Conservation (phyloP, 805 yeast species). For the Maudiozyma bulderi region DNA sequence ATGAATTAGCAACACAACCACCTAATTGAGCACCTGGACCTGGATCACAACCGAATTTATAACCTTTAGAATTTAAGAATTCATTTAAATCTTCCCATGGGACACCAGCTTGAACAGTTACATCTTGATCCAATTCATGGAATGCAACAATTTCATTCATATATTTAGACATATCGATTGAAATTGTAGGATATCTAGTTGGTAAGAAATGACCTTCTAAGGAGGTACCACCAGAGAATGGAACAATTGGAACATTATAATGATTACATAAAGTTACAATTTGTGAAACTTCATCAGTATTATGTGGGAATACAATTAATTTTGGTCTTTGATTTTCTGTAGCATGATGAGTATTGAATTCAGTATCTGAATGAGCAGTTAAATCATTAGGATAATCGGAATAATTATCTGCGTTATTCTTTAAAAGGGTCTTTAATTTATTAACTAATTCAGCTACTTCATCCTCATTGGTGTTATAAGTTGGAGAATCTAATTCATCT, state of each 20-base stretch:
- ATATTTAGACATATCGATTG: conserved; percentile 44
- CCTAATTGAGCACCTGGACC: conserved; percentile 78
- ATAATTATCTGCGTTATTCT: conserved; percentile 28
- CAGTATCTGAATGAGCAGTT: conserved; percentile 48
- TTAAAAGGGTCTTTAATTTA: conserved; percentile 34
- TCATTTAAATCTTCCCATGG: conserved; percentile 68
- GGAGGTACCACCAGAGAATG: conserved; percentile 70
- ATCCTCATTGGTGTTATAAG: conserved; percentile 29
- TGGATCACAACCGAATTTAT: conserved; percentile 67
- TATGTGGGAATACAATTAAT: conserved; percentile 50
- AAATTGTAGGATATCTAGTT: conserved; percentile 57
- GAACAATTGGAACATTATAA: conserved; percentile 60
- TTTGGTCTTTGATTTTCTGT: conserved; percentile 46
- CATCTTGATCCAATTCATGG: conserved; percentile 58
- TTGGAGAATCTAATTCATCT: conserved; percentile 14
- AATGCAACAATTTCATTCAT: conserved; percentile 50
- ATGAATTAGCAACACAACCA: conserved; percentile 69
- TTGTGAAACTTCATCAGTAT: conserved; percentile 57
- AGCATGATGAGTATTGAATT: conserved; percentile 57
- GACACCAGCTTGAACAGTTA: conserved; percentile 67
- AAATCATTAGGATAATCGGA: conserved; percentile 33
- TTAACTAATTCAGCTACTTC: conserved; percentile 34
- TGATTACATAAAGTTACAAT: conserved; percentile 54
- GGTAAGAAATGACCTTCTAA: conserved; percentile 75
- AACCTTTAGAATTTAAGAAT: conserved; percentile 36